phyloP scores from a whole-genome alignment of 2,329 filamentous ascomycete species.

The Nemania sp. region DNA sequence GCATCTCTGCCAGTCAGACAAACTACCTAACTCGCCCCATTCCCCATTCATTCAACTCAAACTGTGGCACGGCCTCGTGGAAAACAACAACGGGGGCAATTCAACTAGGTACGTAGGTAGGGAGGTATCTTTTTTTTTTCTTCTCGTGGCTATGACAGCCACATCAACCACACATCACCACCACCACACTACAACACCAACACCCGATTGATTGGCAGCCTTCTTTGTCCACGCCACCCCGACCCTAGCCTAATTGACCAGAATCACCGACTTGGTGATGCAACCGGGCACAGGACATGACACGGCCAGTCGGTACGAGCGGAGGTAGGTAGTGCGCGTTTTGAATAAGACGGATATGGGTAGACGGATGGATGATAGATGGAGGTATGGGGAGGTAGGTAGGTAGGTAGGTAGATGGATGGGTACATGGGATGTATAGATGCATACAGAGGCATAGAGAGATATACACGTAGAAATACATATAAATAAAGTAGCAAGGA shows the following conservation, averaged over 20 bases:
- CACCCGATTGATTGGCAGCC: constrained; percentile 13
- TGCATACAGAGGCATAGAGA: constrained; percentile 3
- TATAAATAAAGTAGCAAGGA: no score
- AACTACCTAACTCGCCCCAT: constrained; percentile 36
- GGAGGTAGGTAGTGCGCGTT: background rate
- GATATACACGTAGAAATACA: constrained; percentile 8
- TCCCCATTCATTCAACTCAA: constrained; percentile 32
- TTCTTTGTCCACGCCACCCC: constrained; percentile 24
- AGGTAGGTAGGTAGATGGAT: background rate
- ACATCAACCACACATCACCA: no score
- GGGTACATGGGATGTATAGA: background rate
- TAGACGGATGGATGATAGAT: constrained; percentile 14
- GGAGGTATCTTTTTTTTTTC: no score
- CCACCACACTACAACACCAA: background rate
- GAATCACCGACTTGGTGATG: constrained; percentile 9
- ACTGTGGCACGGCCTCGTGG: constrained; percentile 36
- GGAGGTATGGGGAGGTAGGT: background rate
- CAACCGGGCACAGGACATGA: constrained; percentile 9
- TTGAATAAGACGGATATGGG: no score
- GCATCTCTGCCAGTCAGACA: constrained; percentile 32
- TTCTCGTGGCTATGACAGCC: no score
- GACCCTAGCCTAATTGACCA: constrained; percentile 9
- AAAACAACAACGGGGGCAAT: constrained; percentile 23
- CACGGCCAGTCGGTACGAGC: background rate
- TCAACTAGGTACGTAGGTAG: constrained; percentile 1